These are phyloP conservation scores for Colletotrichum tabaci DNA, from an alignment of 2,329 filamentous ascomycete species.

Conservation along the genomic window DNA sequence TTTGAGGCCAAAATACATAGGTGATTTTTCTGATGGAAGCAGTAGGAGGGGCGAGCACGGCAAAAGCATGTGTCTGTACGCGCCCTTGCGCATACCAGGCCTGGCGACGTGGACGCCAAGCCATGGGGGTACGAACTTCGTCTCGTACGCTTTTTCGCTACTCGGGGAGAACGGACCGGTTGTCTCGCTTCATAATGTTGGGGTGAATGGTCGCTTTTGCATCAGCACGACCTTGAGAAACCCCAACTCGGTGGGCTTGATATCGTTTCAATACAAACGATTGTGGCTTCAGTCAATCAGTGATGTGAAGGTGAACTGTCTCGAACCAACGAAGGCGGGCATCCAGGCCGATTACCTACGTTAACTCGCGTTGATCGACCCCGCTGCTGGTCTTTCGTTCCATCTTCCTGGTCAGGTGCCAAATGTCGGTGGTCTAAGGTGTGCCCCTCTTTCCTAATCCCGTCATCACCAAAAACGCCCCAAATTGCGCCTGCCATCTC, in stretches of 20 bases:
- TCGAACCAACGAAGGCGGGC: background rate
- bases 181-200: background rate
- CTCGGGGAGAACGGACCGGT: background rate
- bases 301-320: background rate
- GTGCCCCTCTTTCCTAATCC: conserved; percentile 42
- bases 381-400: conserved; percentile 13
- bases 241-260: background rate
- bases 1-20: background rate
- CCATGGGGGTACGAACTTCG: background rate
- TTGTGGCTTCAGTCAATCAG: background rate
- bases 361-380: background rate
- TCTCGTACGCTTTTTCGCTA: background rate
- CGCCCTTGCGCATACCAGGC: conserved; percentile 15
- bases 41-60: background rate
- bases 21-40: background rate
- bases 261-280: background rate
- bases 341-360: no score
- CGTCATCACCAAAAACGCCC: conserved; percentile 30
- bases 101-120: conserved; percentile 16
- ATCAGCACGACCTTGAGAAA: background rate
- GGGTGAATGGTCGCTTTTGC: background rate
- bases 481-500: conserved; percentile 22
- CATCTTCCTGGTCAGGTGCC: conserved; percentile 20
- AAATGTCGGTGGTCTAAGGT: conserved; percentile 15
- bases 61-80: background rate